Evolutionary conservation across 2,329 filamentous ascomycete genomes (phyloP).

Genomic region (Diplodia sapinea): DNA sequence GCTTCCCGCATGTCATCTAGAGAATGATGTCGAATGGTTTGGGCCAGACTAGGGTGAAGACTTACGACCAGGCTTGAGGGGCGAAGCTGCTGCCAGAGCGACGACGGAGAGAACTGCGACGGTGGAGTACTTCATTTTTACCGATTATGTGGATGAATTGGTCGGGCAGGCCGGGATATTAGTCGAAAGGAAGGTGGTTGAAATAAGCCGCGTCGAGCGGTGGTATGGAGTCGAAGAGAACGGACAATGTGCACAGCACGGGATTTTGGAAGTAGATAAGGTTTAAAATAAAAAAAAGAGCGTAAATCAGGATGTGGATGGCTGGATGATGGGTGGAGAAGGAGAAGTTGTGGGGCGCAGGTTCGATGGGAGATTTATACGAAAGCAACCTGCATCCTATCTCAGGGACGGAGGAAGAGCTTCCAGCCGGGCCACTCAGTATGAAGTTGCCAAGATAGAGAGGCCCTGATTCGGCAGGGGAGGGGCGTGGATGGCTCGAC

Average conservation of each 20-base stretch:
- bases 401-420: not conserved
- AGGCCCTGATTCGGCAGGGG: conserved; percentile 10
- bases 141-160: not conserved
- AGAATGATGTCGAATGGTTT: not conserved
- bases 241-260: conserved; percentile 22
- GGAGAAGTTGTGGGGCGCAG: not conserved
- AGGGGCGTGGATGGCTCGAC: not conserved
- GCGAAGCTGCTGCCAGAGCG: conserved; percentile 37
- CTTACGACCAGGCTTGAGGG: conserved; percentile 38
- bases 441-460: not conserved
- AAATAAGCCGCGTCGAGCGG: conserved; percentile 16
- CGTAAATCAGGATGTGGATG: conserved; percentile 13
- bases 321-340: conserved; percentile 18
- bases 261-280: conserved; percentile 9
- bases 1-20: not conserved
- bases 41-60: conserved; percentile 15
- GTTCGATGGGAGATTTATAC: conserved; percentile 11
- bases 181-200: conserved; percentile 21
- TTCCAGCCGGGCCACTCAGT: not conserved
- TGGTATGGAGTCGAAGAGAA: conserved; percentile 5
- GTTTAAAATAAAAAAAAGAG: conserved; percentile 27
- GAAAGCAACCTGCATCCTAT: not conserved
- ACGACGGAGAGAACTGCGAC: conserved; percentile 36
- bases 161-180: not conserved
- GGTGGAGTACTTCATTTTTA: conserved; percentile 39